Evolutionary conservation across 495 filamentous ascomycete genomes (phyloP).

Genomic region (Aspergillus cavernicola): DNA sequence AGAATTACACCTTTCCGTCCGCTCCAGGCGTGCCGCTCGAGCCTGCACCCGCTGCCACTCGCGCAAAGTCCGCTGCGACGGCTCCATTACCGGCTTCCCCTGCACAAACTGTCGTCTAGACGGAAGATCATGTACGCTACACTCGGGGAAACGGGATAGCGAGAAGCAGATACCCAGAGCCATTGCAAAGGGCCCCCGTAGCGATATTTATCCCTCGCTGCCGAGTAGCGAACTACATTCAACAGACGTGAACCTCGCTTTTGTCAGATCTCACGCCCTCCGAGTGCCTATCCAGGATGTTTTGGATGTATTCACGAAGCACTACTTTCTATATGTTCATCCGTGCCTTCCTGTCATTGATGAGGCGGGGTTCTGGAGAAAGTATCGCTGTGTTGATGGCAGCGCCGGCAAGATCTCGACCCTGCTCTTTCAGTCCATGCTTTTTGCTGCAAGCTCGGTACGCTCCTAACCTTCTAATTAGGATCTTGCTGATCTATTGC

Average conservation of each 20-base stretch:
- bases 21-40: slow-evolving; percentile 12
- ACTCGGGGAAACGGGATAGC: slow-evolving; percentile 10
- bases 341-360: slow-evolving; percentile 15
- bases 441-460: slow-evolving; percentile 15
- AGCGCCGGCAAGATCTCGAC: slow-evolving; percentile 9
- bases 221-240: not conserved
- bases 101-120: slow-evolving; percentile 19
- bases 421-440: slow-evolving; percentile 16
- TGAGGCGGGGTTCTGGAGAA: slow-evolving; percentile 15
- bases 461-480: not conserved
- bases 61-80: slow-evolving; percentile 19
- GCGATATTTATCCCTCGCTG: not conserved
- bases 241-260: not conserved
- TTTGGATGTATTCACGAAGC: slow-evolving; percentile 10
- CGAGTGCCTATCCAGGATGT: slow-evolving; percentile 10
- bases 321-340: slow-evolving; percentile 19
- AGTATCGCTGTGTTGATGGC: slow-evolving; percentile 6
- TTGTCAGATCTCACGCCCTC: slow-evolving; percentile 8
- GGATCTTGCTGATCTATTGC: not conserved
- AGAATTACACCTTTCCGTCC: not conserved
- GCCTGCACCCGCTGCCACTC: slow-evolving; percentile 16
- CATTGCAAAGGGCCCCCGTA: not conserved
- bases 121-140: slow-evolving; percentile 9
- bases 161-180: slow-evolving; percentile 10
- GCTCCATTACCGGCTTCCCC: slow-evolving; percentile 18